Conservation (phyloP, 257 asterid genomes). For the Solanum sejunctum region DNA sequence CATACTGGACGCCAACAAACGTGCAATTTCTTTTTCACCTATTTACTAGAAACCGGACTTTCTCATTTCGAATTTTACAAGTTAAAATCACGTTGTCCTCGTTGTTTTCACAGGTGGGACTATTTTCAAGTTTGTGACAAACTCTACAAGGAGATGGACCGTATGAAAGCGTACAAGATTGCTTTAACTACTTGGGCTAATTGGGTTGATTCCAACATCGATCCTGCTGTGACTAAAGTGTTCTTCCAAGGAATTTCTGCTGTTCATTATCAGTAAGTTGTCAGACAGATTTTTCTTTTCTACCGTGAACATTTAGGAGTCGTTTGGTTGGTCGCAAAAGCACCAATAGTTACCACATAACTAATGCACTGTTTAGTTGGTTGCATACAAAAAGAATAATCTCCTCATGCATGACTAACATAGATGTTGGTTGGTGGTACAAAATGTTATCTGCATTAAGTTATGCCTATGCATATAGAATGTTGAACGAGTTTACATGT, state of each 20-base stretch:
- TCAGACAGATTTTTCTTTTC: neutral
- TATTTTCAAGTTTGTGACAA: neutral
- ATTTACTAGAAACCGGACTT: neutral
- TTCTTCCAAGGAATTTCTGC: slow-evolving; percentile 71
- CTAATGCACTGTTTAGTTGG: neutral
- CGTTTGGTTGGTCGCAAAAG: neutral
- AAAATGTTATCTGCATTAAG: neutral
- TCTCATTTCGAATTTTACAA: neutral
- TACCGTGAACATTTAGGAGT: neutral
- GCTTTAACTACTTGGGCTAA: slow-evolving; percentile 71
- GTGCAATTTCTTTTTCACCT: slow-evolving; percentile 6
- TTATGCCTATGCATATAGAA: neutral
- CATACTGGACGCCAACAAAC: slow-evolving; percentile 39
- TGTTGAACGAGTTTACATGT: neutral
- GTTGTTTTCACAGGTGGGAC: neutral
- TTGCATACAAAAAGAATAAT: neutral
- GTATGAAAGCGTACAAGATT: slow-evolving; percentile 39
- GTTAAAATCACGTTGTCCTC: neutral
- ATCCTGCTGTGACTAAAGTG: slow-evolving; percentile 30
- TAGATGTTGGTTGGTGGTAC: neutral
- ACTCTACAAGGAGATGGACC: slow-evolving; percentile 24
- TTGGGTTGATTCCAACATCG: slow-evolving; percentile 57
- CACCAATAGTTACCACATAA: neutral
- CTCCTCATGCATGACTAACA: neutral
- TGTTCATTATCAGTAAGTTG: slow-evolving; percentile 41